phyloP scores from a whole-genome alignment of 2,329 filamentous ascomycete genomes.

The Phaeoacremonium minimum region DNA sequence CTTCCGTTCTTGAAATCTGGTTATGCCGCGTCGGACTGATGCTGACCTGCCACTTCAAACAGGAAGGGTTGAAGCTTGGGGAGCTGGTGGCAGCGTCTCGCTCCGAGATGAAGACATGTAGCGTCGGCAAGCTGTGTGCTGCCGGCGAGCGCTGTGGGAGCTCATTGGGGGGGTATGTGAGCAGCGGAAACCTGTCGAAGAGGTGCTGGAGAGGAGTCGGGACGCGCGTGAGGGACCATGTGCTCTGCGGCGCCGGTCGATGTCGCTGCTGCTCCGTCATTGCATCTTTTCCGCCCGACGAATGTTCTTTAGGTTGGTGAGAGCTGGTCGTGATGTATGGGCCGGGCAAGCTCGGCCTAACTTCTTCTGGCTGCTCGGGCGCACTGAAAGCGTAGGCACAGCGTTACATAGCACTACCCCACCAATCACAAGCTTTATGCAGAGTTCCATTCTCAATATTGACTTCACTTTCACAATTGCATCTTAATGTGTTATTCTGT shows the following conservation, averaged over 20 bases:
- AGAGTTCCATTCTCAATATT: too few relatives aligned
- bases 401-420: too few relatives aligned
- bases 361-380: too few relatives aligned
- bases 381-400: too few relatives aligned
- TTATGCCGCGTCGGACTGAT: background rate
- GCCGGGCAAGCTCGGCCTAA: too few relatives aligned
- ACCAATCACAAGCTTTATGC: too few relatives aligned
- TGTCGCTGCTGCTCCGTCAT: constrained; percentile 7
- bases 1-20: background rate
- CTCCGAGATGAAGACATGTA: constrained; percentile 74
- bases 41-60: constrained; percentile 92
- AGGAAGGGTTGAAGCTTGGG: constrained; percentile 87
- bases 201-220: constrained; percentile 75
- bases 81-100: constrained; percentile 55
- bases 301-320: too few relatives aligned
- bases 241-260: constrained; percentile 15
- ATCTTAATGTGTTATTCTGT: too few relatives aligned
- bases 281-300: too few relatives aligned
- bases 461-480: too few relatives aligned
- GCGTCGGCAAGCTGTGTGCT: constrained; percentile 38
- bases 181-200: constrained; percentile 80
- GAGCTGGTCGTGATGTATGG: too few relatives aligned
- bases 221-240: constrained; percentile 46
- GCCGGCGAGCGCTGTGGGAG: constrained; percentile 60
- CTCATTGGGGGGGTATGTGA: constrained; percentile 69